A percentile compares a stretch with the other conserved stretches of the same genome.
Conservation (phyloP, 495 filamentous ascomycete genomes). For the Cudoniella acicularis region DNA sequence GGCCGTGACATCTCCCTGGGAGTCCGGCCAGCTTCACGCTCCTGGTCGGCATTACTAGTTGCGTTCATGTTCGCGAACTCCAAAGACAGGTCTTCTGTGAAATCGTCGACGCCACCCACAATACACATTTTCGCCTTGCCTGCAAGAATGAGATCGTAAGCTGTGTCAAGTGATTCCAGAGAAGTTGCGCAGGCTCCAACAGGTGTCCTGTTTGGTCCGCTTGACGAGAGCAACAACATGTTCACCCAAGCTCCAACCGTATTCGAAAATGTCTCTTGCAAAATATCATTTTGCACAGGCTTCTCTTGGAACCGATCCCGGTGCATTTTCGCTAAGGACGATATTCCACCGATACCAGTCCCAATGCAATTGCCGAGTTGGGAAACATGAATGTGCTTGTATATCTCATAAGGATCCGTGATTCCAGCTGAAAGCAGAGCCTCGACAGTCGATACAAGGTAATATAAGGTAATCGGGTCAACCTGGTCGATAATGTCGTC, state of each 20-base stretch:
- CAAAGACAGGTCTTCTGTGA: slow-evolving; percentile 94
- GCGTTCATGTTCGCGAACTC: slow-evolving; percentile 99
- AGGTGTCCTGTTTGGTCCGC: slow-evolving; percentile 94
- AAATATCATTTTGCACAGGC: slow-evolving; percentile 98
- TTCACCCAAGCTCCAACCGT: slow-evolving; percentile 99
- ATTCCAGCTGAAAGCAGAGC: slow-evolving; percentile 86
- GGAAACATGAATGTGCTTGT: slow-evolving; percentile 96
- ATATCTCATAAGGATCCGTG: slow-evolving; percentile 97
- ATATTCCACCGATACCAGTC: slow-evolving; percentile 89
- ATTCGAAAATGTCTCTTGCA: slow-evolving; percentile 99
- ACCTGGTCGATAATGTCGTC: slow-evolving; percentile 96
- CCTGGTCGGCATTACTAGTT: slow-evolving; percentile 88
- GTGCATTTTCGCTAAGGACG: slow-evolving; percentile 90
- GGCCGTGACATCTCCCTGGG: slow-evolving; percentile 96
- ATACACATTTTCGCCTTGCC: slow-evolving; percentile 94
- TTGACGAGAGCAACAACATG: slow-evolving; percentile 92
- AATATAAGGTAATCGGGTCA: slow-evolving; percentile 88
- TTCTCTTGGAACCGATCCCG: slow-evolving; percentile 91
- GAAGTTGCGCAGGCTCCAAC: slow-evolving; percentile 96
- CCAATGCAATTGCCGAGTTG: slow-evolving; percentile 96
- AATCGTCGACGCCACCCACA: slow-evolving; percentile 96
- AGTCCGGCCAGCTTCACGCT: slow-evolving; percentile 87
- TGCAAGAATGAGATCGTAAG: slow-evolving; percentile 92
- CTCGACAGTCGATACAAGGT: slow-evolving; percentile 86
- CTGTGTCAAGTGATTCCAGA: slow-evolving; percentile 93